phyloP scores from a whole-genome alignment of 2,329 filamentous ascomycete genomes.

The Lasiodiplodia gonubiensis region DNA sequence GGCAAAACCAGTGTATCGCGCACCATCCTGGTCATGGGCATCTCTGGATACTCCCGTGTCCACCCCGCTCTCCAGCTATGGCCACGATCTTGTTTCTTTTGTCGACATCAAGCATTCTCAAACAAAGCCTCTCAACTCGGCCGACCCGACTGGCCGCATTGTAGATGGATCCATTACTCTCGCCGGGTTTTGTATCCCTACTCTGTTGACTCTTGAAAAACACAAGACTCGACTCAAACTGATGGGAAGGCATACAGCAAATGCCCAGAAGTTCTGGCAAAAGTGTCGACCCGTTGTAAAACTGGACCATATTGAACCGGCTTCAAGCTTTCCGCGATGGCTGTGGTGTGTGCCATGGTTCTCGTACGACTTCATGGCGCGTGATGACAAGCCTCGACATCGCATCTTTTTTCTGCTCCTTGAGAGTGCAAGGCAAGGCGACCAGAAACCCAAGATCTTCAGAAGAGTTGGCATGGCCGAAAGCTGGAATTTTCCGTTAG shows the following conservation, averaged over 20 bases:
- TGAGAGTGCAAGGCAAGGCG: background rate
- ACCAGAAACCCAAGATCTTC: background rate
- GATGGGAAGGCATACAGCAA: background rate
- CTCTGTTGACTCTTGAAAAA: background rate
- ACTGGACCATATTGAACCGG: background rate
- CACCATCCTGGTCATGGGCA: conserved; percentile 21
- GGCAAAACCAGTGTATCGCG: background rate
- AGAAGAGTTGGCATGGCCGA: background rate
- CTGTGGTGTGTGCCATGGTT: conserved; percentile 15
- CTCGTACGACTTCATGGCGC: conserved; percentile 8
- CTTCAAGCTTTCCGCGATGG: background rate
- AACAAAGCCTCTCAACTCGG: background rate
- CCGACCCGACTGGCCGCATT: background rate
- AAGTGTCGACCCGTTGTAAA: background rate
- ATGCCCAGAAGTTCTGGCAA: background rate
- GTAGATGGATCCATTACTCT: background rate
- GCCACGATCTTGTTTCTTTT: conserved; percentile 2
- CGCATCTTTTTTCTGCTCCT: conserved; percentile 4
- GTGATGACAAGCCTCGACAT: background rate
- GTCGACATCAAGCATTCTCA: background rate
- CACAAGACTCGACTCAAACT: background rate
- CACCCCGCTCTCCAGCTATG: conserved; percentile 1
- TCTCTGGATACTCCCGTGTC: conserved; percentile 8
- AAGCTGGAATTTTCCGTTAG: conserved; percentile 7
- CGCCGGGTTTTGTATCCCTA: conserved; percentile 3